Base-by-base conservation (phyloP, 2,329 filamentous ascomycete genomes). In the Ambrosiella beaveri region DNA sequence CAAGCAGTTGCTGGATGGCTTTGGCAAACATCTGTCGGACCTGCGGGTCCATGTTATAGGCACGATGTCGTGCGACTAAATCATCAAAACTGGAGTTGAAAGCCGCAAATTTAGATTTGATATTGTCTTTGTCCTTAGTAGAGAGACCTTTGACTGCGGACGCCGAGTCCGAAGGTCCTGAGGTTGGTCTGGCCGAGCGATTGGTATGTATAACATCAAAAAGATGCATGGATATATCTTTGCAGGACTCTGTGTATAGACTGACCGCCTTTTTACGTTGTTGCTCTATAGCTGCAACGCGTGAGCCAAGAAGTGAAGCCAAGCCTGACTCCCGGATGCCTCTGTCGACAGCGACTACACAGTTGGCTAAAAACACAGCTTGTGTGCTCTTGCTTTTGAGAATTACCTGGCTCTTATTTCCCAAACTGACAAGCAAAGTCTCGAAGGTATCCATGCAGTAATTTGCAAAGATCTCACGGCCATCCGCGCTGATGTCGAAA, bases 71-170 rank as follows among this genome's bases (percentile, higher is more conserved):
- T 38, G 78, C 71, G 6, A 96, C 82, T 70, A 96, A 79, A 37
- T 95, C 90, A 63, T 98, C 93, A 67, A 98, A 98, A 50, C 79
- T 82, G 7, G 78, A 74, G 68, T 98, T 98, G 75, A 98, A 98
- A 47, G 82, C 81, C 65, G 86, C 82, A 70, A 96, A 98, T 71
- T 97, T 97, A 69, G 88, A 83, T 71, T 98, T 98, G 71, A 97
- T 95, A 59, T 83, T 84, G 67, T 98, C 93, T 70, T 91, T 94
- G 67, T 98, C 93, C 69, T 95, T 96, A 65, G 84, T 88, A 51
- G 80, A 82, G 2, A 97, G 74, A 0, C 80, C 80, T 70, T 95
- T 95, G 61, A 97, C 76, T 59, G 96, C 86, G 0, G 85, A 85
- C 13, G 83, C 82, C 1, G 87, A 93, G 69, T 96, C 90, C n/a